phyloP scores from a whole-genome alignment of 164 flowering plant species.

The Stephania cephalantha region DNA sequence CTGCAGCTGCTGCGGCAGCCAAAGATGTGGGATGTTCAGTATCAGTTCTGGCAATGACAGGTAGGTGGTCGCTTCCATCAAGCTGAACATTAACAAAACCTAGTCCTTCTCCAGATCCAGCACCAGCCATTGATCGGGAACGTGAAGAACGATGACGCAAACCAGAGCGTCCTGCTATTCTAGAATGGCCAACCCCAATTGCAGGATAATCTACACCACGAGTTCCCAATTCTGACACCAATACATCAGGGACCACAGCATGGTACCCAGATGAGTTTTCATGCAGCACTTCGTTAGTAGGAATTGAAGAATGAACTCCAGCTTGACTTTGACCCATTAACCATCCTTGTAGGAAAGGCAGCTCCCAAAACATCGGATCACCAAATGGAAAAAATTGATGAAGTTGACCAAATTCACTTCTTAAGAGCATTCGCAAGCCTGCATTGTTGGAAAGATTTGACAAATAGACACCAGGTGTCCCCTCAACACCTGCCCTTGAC shows the following conservation, averaged over 20 bases:
- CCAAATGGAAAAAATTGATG: conserved; percentile 48
- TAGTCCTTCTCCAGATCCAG: conserved; percentile 41
- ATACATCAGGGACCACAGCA: conserved; percentile 18
- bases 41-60: conserved; percentile 48
- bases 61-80: conserved; percentile 47
- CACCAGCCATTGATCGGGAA: conserved; percentile 26
- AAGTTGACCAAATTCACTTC: conserved; percentile 28
- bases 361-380: conserved; percentile 71
- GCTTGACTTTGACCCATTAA: conserved; percentile 85
- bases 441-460: conserved; percentile 20
- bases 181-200: conserved; percentile 23
- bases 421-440: conserved; percentile 28
- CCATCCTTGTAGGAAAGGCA: conserved; percentile 93
- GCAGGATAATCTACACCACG: conserved; percentile 25
- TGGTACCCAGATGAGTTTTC: conserved; percentile 33
- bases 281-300: conserved; percentile 25
- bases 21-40: conserved; percentile 74
- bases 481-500: conserved; percentile 15
- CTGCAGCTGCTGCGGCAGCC: conserved; percentile 85
- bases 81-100: conserved; percentile 18
- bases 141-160: conserved; percentile 45
- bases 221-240: conserved; percentile 20
- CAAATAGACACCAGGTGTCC: conserved; percentile 17
- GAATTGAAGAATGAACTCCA: conserved; percentile 31
- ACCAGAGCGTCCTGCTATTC: conserved; percentile 45